Percentiles rank a stretch among this genome's conserved stretches.
Evolutionary conservation across 2,329 filamentous ascomycete genomes (phyloP).

Genomic region (Periconia macrospinosa): DNA sequence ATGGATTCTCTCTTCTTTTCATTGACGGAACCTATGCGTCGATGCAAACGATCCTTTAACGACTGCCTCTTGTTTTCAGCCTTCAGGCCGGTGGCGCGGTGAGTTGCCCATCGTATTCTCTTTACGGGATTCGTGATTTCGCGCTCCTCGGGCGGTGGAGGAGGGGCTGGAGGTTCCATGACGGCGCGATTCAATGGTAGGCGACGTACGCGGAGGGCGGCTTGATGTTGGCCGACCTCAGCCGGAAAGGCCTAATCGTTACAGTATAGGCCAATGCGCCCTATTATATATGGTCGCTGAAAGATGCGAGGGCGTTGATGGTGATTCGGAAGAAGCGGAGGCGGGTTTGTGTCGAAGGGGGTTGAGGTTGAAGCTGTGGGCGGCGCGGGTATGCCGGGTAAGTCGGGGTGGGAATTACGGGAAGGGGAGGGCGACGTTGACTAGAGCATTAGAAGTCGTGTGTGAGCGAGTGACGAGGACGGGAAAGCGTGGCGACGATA

Average conservation of each 20-base stretch:
- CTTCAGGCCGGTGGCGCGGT: conserved; percentile 75
- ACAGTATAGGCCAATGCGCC: conserved; percentile 34
- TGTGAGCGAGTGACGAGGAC: conserved; percentile 7
- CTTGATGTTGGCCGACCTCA: conserved; percentile 36
- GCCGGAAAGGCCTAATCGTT: conserved; percentile 41
- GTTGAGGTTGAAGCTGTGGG: conserved; percentile 18
- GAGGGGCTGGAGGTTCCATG: conserved; percentile 24
- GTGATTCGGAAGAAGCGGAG: conserved; percentile 9
- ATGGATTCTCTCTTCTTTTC: conserved; percentile 62
- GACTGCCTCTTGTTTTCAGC: conserved; percentile 79
- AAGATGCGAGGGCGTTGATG: conserved; percentile 4
- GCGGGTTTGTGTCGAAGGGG: conserved; percentile 13
- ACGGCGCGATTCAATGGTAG: conserved; percentile 15
- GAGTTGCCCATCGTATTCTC: conserved; percentile 94
- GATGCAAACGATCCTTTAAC: conserved; percentile 75
- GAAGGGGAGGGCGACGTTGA: conserved; percentile 19
- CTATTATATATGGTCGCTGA: not conserved
- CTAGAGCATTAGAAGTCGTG: conserved; percentile 7
- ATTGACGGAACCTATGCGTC: conserved; percentile 58
- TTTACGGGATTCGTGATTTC: conserved; percentile 67
- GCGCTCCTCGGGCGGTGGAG: conserved; percentile 32
- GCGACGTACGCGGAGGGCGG: conserved; percentile 26
- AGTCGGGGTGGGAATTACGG: conserved; percentile 21
- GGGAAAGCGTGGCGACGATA: conserved; percentile 8
- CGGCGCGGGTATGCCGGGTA: conserved; percentile 13